Base-by-base conservation (phyloP, 768 basidiomycete species). In the Phanerodontia chrysosporium region DNA sequence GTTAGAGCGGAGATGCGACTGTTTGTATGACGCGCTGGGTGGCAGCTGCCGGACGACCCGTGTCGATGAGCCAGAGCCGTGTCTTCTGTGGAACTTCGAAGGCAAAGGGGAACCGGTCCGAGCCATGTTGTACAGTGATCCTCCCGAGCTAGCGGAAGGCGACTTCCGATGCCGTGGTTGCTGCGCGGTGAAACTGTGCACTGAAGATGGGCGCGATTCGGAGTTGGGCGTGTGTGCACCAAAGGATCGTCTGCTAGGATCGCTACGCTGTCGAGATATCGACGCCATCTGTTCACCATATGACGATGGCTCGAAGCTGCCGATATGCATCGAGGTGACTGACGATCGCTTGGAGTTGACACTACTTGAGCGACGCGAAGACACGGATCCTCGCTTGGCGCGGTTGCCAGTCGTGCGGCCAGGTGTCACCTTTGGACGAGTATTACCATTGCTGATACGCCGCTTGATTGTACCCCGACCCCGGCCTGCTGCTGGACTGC, bases 221-320 rank as follows among this genome's bases (percentile, higher is more conserved):
- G 92, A 94, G 53, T 89, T 94, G 0, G 93, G 95, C 0, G 95
- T 95, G 56, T 89, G 89, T 64, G 80, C 86, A 1, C 89, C 90
- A 58, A 87, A 81, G 2, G 90, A 92, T 12, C 84, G 80, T 21
- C 91, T 81, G 10, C 84, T 81, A 4, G 85, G 81, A 14, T 78
- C 78, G 54, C 78, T 79, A 21, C 74, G 67, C 48, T 78, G 75
- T 14, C 79, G 75, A 13, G 71, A 67, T 32, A 80, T 73, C 13
- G 62, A 36, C 35, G 32, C 24, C 35, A 53, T 53, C 22, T 36
- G 52, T 24, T 75, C 75, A 24, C 64, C 60, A 54, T 67, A 79
- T 42, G 73, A 73, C 3, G 83, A 81, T 9, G 84, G 85, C 57
- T 86, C 89, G 36, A 89, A 66, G n/a, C 80, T 63, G 9, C 73